A percentile compares a stretch with the other conserved stretches of the same genome.
These are phyloP conservation scores for Fragaria ananassa DNA, from an alignment of 306 rosid species.

Conservation along the genomic window DNA sequence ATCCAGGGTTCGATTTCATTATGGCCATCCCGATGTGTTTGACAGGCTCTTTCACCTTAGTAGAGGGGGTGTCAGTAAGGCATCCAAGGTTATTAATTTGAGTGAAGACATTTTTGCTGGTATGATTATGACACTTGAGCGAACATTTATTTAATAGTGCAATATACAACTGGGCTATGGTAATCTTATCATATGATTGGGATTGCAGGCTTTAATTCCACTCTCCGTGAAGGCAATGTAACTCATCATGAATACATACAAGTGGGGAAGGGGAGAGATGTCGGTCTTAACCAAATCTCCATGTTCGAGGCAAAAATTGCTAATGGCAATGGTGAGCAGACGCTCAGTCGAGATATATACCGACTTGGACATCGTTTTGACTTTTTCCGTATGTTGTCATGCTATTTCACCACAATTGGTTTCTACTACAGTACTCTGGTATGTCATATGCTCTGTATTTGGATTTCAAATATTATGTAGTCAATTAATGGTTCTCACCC, in stretches of 20 bases:
- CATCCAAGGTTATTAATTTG: conserved; percentile 93
- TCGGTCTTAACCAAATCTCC: conserved; percentile 97
- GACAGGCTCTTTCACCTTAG: conserved; percentile 96
- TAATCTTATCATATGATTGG: conserved; percentile 6
- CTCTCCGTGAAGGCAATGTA: conserved; percentile 96
- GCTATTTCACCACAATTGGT: conserved; percentile 93
- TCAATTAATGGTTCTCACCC: conserved; percentile 17
- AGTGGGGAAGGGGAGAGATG: conserved; percentile 98
- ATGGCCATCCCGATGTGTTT: conserved; percentile 98
- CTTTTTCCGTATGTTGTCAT: conserved; percentile 90
- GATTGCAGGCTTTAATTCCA: conserved; percentile 82
- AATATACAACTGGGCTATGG: conserved; percentile 5
- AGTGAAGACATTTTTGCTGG: conserved; percentile 99
- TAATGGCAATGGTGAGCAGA: conserved; percentile 97
- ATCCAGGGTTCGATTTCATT: conserved; percentile 93
- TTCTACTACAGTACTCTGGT: conserved; percentile 96
- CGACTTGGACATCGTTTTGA: conserved; percentile 98
- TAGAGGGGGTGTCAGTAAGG: conserved; percentile 96
- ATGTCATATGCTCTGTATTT: conserved; percentile 13
- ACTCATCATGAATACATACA: conserved; percentile 98
- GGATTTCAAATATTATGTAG: neutral
- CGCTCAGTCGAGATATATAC: conserved; percentile 90
- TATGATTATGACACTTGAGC: conserved; percentile 24
- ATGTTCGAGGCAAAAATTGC: conserved; percentile 98
- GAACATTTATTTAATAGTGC: neutral